Percentiles rank a stretch among this genome's conserved stretches.
Evolutionary conservation across 2,329 filamentous ascomycete genomes (phyloP).

Genomic region (Didymosphaeria variabile): DNA sequence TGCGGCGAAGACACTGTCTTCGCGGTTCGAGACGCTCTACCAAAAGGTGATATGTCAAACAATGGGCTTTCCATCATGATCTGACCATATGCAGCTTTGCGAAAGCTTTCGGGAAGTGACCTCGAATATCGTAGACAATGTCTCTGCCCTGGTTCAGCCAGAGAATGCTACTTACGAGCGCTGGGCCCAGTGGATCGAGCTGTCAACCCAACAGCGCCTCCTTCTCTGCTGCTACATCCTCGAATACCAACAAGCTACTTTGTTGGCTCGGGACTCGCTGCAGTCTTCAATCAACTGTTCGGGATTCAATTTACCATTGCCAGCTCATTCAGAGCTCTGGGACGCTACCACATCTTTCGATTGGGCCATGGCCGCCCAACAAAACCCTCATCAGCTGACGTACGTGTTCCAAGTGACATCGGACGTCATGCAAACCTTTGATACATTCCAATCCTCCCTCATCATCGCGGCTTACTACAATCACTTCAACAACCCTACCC

Average conservation of each 20-base stretch:
- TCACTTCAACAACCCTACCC: conserved; percentile 27
- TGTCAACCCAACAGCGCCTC: conserved; percentile 47
- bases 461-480: conserved; percentile 48
- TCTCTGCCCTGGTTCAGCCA: conserved; percentile 25
- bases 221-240: conserved; percentile 55
- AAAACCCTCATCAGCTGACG: conserved; percentile 27
- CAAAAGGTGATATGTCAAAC: conserved; percentile 34
- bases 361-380: conserved; percentile 36
- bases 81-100: conserved; percentile 32
- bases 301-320: conserved; percentile 50
- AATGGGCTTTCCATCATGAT: neutral
- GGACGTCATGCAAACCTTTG: conserved; percentile 24
- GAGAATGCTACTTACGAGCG: conserved; percentile 33
- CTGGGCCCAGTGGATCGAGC: conserved; percentile 47
- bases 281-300: conserved; percentile 28
- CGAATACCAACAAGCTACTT: conserved; percentile 49
- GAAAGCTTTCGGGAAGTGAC: conserved; percentile 29
- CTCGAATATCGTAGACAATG: conserved; percentile 27
- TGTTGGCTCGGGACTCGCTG: conserved; percentile 38
- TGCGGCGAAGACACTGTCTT: conserved; percentile 47
- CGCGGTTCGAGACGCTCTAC: conserved; percentile 51
- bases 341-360: conserved; percentile 37
- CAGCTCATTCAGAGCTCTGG: conserved; percentile 48
- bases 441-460: conserved; percentile 49
- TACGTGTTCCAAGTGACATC: conserved; percentile 39